Percentiles rank a stretch among this genome's conserved stretches.
Conservation (phyloP, 192 early-diverging fungal genomes). For the Helicostylum pulchrum region DNA sequence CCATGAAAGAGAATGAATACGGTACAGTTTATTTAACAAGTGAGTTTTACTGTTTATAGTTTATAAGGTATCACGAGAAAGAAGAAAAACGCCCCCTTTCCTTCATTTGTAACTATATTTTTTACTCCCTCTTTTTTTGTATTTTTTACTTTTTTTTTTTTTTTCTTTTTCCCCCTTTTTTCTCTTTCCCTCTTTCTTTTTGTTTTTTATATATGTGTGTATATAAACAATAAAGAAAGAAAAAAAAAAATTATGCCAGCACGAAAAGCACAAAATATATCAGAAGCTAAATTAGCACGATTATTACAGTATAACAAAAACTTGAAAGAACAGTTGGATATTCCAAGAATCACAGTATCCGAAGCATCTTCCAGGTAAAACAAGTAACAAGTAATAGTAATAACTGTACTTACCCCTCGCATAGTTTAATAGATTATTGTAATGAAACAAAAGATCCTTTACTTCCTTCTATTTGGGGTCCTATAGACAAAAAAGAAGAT, state of each 20-base stretch:
- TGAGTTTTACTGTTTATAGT: neutral
- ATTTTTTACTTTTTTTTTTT: too few species aligned
- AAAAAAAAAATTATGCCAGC: slow-evolving; percentile 9
- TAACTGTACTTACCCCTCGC: too few species aligned
- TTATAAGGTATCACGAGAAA: neutral
- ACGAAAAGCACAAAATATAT: slow-evolving; percentile 32
- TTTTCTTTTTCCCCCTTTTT: neutral
- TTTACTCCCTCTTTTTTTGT: neutral
- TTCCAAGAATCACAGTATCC: slow-evolving; percentile 39
- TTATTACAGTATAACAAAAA: slow-evolving; percentile 37
- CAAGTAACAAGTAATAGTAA: neutral
- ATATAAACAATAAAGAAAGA: neutral
- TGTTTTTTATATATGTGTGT: neutral
- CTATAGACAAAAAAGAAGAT: slow-evolving; percentile 40
- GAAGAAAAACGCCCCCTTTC: neutral
- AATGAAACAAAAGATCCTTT: slow-evolving; percentile 38
- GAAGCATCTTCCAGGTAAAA: slow-evolving; percentile 33
- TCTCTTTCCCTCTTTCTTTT: neutral
- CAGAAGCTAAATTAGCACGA: slow-evolving; percentile 41
- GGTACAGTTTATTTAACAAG: too few species aligned
- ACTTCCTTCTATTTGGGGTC: slow-evolving; percentile 44
- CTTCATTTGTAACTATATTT: neutral
- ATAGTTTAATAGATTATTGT: slow-evolving; percentile 42
- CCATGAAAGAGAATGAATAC: too few species aligned
- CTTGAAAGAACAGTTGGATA: slow-evolving; percentile 40